Evolutionary conservation across 176 grass and related monocot species (phyloP).

Genomic region (Lolium perenne): DNA sequence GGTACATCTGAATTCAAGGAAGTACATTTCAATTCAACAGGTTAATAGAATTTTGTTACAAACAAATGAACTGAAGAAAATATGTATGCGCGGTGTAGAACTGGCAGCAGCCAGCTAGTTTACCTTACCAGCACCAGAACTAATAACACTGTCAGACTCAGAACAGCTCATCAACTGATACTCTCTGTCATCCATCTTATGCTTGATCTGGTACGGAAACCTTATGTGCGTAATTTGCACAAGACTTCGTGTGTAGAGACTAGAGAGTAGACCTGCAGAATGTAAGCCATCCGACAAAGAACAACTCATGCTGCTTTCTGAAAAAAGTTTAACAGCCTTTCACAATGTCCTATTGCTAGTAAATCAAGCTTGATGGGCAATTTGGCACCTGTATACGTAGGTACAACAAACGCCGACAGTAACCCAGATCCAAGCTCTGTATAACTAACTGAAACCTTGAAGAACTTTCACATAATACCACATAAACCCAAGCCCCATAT

Average conservation of each 20-base stretch:
- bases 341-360: constrained; percentile 11
- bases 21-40: not conserved
- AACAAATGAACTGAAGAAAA: not conserved
- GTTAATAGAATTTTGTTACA: not conserved
- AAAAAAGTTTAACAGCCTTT: not conserved
- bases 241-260: too few relatives aligned
- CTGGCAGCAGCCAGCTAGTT: not conserved
- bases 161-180: not conserved
- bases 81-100: not conserved
- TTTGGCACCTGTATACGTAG: constrained; percentile 25
- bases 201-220: not conserved
- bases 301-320: not conserved
- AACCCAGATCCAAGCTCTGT: not conserved
- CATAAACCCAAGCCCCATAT: not conserved
- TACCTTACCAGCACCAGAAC: not conserved
- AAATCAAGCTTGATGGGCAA: not conserved
- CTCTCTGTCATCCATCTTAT: not conserved
- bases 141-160: not conserved
- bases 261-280: not conserved
- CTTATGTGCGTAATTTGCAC: not conserved
- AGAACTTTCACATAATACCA: not conserved
- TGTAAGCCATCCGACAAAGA: not conserved
- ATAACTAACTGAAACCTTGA: not conserved
- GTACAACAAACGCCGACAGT: not conserved
- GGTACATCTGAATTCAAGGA: not conserved